Base-by-base conservation (phyloP, 768 basidiomycete species). In the Suillus clintonianus region DNA sequence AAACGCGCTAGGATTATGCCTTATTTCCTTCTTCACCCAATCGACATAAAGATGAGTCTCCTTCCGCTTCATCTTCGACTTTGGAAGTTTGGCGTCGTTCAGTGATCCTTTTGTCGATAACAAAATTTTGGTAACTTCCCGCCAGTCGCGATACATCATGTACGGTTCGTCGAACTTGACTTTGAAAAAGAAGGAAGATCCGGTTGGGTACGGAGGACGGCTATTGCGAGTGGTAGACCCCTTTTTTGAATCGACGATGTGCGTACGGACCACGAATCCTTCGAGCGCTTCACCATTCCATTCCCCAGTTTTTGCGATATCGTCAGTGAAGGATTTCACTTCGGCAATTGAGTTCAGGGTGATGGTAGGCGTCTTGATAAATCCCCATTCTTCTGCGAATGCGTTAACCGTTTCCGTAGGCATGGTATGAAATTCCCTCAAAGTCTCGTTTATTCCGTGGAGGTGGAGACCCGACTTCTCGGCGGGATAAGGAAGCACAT, bases 131-230 rank as follows among this genome's bases (percentile, higher is more conserved):
- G 97, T 99, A 58, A 96, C 83, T 77, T 99, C 97, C 61, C 97
- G 85, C 95, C 95, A 99, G 73, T 96, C 93, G 61, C 97, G 90
- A 78, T 97, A 99, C 88, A 97, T 96, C 85, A 98, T 89, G 74
- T 99, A 99, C 2, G 97, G 97, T 72, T 99, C 94, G 76, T 99
- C 95, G 76, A 98, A 99, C 74, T 99, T 99, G 80, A 99, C 84
- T 73, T 99, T 99, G 88, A 97, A 99, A 85, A 99, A 98, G 82
- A 98, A 97, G 0, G 94, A 90, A 2, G 90, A 87, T 36, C 90
- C 93, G 0, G 88, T 76, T 0, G 81, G 74, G 71, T 98, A 97
- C 0, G 95, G 95, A 1, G 85, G 82, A 24, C 73, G 69, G 61
- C 64, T 72, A 56, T 69, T 70, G 34, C 69, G 74, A 57, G 74